Evolutionary conservation across 2,329 filamentous ascomycete genomes (phyloP).

Genomic region (Pseudocercospora ulei): DNA sequence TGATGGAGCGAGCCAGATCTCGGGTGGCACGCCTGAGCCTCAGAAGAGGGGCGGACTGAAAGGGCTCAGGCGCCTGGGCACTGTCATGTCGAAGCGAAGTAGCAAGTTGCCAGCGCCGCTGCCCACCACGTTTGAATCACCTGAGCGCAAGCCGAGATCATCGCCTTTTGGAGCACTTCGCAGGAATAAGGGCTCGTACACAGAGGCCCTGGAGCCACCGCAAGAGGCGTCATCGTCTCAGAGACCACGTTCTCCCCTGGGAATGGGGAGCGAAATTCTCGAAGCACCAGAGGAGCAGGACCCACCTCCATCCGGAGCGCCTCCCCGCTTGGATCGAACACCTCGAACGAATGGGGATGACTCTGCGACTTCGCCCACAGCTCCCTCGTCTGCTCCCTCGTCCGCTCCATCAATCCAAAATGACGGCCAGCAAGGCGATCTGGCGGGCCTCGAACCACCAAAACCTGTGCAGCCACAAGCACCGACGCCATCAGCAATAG

Average conservation of each 20-base stretch:
- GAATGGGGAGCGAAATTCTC: conserved; percentile 30
- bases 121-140: conserved; percentile 36
- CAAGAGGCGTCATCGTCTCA: conserved; percentile 24
- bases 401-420: conserved; percentile 21
- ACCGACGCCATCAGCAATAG: conserved; percentile 18
- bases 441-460: conserved; percentile 32
- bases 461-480: conserved; percentile 23
- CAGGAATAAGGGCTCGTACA: conserved; percentile 53
- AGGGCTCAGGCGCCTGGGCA: conserved; percentile 50
- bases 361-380: conserved; percentile 14
- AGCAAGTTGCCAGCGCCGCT: conserved; percentile 42
- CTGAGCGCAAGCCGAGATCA: conserved; percentile 47
- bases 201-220: conserved; percentile 36
- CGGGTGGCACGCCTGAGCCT: conserved; percentile 44
- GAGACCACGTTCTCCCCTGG: conserved; percentile 29
- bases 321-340: conserved; percentile 15
- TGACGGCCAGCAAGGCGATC: conserved; percentile 31
- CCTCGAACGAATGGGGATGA: conserved; percentile 24
- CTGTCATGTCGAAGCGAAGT: conserved; percentile 53
- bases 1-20: conserved; percentile 24
- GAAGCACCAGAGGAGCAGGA: conserved; percentile 20
- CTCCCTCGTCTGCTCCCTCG: conserved; percentile 8
- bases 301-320: conserved; percentile 14
- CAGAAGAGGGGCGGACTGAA: conserved; percentile 43
- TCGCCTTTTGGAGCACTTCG: conserved; percentile 49